Conservation (phyloP, 1,139 yeast species). For the Magnusiomyces clavatus region DNA sequence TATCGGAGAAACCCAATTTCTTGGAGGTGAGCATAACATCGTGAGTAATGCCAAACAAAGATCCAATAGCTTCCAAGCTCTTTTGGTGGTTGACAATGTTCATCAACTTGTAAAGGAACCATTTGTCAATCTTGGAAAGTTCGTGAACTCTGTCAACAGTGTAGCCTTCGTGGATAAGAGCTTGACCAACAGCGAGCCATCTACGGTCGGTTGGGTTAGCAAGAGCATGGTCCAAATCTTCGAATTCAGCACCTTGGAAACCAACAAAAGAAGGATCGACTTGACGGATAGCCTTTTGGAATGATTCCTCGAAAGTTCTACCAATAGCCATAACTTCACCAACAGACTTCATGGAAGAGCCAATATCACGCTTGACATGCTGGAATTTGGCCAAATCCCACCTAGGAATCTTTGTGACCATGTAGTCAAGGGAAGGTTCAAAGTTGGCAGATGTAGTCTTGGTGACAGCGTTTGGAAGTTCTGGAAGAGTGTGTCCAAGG, state of each 20-base stretch:
- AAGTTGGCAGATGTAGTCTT: slow-evolving; percentile 94
- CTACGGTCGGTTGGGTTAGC: slow-evolving; percentile 94
- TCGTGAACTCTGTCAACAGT: slow-evolving; percentile 89
- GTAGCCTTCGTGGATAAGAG: slow-evolving; percentile 82
- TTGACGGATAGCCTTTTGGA: slow-evolving; percentile 96
- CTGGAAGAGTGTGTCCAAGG: slow-evolving; percentile 90
- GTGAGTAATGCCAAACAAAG: slow-evolving; percentile 50
- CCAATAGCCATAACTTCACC: slow-evolving; percentile 99
- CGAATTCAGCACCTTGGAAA: slow-evolving; percentile 83
- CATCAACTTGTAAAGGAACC: slow-evolving; percentile 91
- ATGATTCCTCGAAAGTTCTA: slow-evolving; percentile 95
- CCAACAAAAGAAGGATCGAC: slow-evolving; percentile 89
- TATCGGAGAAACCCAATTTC: slow-evolving; percentile 94
- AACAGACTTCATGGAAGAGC: slow-evolving; percentile 96
- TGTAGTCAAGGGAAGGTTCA: slow-evolving; percentile 96
- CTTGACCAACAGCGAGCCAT: slow-evolving; percentile 98
- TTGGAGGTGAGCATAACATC: slow-evolving; percentile 75
- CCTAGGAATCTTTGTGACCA: slow-evolving; percentile 97
- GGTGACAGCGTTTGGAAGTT: slow-evolving; percentile 91
- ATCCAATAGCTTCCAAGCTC: slow-evolving; percentile 59
- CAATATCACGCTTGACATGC: slow-evolving; percentile 78
- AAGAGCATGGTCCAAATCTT: slow-evolving; percentile 69
- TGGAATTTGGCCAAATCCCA: slow-evolving; percentile 98
- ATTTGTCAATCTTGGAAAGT: slow-evolving; percentile 88
- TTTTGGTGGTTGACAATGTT: slow-evolving; percentile 85